Base-by-base conservation (phyloP, 352 stramenopile species). In the Phytopythium helicoides region DNA sequence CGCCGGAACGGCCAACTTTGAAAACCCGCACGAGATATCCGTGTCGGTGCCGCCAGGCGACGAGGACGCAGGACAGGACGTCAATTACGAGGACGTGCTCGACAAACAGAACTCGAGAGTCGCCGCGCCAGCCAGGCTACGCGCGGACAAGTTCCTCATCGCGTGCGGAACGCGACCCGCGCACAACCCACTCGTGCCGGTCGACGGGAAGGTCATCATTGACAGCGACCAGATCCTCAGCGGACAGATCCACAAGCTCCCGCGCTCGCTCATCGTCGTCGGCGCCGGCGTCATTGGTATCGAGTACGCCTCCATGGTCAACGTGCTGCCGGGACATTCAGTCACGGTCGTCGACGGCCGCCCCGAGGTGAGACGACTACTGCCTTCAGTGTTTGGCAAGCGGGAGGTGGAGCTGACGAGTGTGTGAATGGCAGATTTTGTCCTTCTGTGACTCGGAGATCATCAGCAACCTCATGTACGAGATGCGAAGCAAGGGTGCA, bases 301-400 rank as follows among this genome's bases (percentile, higher is more conserved):
- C 71, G 87, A 96, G 63, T 96, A 96, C 68, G 87, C 87, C 16
- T 92, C 79, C 40, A 96, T 96, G 86, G 66, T 96, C 23, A 95
- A 92, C 55, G 81, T 96, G 33, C 64, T 96, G 18, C 86, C 84
- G 9, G 87, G 87, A 3, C 88, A 90, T 40, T 83, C 75, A 28
- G 87, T 96, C 48, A 96, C 84, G 16, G 82, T 96, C 18, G 84
- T 96, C 26, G 87, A 96, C 37, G 76, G 78, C 7, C 77, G 84
- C 2, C 66, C 73, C 44, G 81, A 91, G 39, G 74, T 88, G 44
- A 55, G 70, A 74, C 15, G n/a, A 42, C 2, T 64, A 8, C 12
- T 16, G 52, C 23, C 58, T 38, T 54, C 18, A 51, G 19, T 47
- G 14, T 47, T 18, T 48, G 0, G 14, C 39, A 31, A 19, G 28